Evolutionary conservation across 345 rosid species (phyloP).

Genomic region (Camelina hispida): DNA sequence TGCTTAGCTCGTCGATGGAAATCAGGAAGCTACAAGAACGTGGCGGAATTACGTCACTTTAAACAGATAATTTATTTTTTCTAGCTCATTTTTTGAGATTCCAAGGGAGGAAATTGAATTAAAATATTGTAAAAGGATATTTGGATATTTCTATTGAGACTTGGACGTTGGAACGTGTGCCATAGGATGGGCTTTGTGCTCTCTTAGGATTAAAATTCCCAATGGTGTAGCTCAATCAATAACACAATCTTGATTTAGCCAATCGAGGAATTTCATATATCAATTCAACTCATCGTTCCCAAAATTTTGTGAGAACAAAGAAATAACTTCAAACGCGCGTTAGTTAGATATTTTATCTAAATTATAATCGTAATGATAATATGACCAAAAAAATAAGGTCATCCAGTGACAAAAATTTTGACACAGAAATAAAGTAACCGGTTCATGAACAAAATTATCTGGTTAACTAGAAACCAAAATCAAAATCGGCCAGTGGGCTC

Average conservation of each 20-base stretch:
- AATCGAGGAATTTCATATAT: conserved; percentile 13
- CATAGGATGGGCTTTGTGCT: conserved; percentile 36
- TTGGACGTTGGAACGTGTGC: conserved; percentile 45
- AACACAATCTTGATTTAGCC: conserved; percentile 29
- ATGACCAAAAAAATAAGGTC: no score
- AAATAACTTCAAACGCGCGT: neutral
- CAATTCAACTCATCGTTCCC: neutral
- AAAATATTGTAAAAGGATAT: conserved; percentile 21
- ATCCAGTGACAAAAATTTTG: no score
- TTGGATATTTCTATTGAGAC: conserved; percentile 9
- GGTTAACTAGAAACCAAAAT: no score
- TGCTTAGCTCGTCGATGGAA: conserved; percentile 30
- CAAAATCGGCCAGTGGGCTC: no score
- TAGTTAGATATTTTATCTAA: no score
- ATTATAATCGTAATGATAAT: no score
- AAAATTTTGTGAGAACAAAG: neutral
- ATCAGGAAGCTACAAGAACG: conserved; percentile 34
- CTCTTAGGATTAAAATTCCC: neutral
- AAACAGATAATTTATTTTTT: conserved; percentile 20
- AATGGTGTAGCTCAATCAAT: conserved; percentile 27
- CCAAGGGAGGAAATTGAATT: neutral
- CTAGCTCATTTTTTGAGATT: neutral
- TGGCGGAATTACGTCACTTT: conserved; percentile 31
- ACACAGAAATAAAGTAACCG: no score
- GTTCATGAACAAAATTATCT: no score